Percentiles rank a stretch among this genome's conserved stretches.
Conservation (phyloP, 441 rosid genomes). For the Gossypium laxum region DNA sequence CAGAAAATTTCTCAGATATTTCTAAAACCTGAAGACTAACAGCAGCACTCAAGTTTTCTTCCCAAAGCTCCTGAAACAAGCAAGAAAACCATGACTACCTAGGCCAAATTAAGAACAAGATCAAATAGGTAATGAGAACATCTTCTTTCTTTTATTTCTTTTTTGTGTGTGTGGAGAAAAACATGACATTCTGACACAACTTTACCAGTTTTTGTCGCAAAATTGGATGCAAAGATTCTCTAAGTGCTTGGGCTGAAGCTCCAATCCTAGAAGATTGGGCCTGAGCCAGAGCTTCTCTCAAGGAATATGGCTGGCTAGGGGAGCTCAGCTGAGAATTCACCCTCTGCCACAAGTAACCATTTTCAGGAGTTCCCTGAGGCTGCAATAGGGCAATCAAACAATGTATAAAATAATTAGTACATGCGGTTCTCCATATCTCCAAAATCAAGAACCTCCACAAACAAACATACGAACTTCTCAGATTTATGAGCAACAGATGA, state of each 20-base stretch:
- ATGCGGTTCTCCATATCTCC: slow-evolving; percentile 9
- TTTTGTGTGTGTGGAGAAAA: background rate
- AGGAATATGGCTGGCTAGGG: slow-evolving; percentile 95
- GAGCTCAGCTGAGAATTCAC: slow-evolving; percentile 96
- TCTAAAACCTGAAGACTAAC: slow-evolving; percentile 98
- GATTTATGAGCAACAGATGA: slow-evolving; percentile 5
- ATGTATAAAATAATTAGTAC: slow-evolving; percentile 8
- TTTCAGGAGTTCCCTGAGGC: slow-evolving; percentile 94
- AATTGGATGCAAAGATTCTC: slow-evolving; percentile 94
- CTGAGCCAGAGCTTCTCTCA: slow-evolving; percentile 98
- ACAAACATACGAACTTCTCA: background rate
- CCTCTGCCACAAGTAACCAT: slow-evolving; percentile 90
- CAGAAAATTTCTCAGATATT: slow-evolving; percentile 79
- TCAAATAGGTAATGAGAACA: background rate
- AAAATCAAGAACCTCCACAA: background rate
- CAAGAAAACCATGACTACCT: slow-evolving; percentile 19
- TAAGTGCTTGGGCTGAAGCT: slow-evolving; percentile 94
- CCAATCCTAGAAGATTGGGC: slow-evolving; percentile 98
- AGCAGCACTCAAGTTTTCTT: slow-evolving; percentile 94
- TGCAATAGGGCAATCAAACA: slow-evolving; percentile 31
- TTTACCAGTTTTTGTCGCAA: slow-evolving; percentile 90
- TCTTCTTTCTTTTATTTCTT: background rate
- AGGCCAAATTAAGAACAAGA: slow-evolving; percentile 10
- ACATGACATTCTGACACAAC: slow-evolving; percentile 13
- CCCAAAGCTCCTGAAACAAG: slow-evolving; percentile 90